phyloP scores from a whole-genome alignment of 148 eudicot species.

The Hydrangea macrophylla region DNA sequence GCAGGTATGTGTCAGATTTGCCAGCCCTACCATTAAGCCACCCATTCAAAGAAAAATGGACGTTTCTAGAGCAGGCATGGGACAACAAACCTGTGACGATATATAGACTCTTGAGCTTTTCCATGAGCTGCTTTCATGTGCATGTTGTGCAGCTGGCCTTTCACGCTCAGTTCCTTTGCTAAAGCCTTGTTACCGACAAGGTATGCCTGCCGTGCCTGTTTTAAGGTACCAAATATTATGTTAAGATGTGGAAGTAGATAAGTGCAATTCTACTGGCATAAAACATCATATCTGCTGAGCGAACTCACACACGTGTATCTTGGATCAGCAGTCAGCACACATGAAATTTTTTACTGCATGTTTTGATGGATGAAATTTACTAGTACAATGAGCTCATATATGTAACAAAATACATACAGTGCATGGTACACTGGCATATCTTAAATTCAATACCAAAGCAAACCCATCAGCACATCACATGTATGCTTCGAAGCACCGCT shows the following conservation, averaged over 20 bases:
- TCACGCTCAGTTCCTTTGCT: constrained; percentile 85
- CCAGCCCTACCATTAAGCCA: no score
- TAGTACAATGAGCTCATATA: neutral
- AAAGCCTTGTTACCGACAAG: constrained; percentile 83
- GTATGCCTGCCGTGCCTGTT: constrained; percentile 91
- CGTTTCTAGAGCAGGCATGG: neutral
- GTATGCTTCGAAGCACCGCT: no score
- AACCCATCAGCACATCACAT: neutral
- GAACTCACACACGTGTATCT: neutral
- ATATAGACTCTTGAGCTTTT: constrained; percentile 92
- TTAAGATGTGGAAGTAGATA: neutral
- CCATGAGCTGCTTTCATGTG: constrained; percentile 96
- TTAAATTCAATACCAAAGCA: neutral
- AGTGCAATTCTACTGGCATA: neutral
- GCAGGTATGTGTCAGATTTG: no score
- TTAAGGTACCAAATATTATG: neutral
- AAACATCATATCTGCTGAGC: neutral
- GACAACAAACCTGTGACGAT: constrained; percentile 68
- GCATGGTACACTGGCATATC: neutral
- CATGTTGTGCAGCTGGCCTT: constrained; percentile 91
- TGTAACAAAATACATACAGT: neutral
- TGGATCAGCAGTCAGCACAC: constrained; percentile 4
- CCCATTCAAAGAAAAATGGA: neutral
- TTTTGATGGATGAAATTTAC: no score
- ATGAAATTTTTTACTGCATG: no score